Evolutionary conservation across 2,329 filamentous ascomycete species (phyloP).

Genomic region (Ophiocordyceps australis): DNA sequence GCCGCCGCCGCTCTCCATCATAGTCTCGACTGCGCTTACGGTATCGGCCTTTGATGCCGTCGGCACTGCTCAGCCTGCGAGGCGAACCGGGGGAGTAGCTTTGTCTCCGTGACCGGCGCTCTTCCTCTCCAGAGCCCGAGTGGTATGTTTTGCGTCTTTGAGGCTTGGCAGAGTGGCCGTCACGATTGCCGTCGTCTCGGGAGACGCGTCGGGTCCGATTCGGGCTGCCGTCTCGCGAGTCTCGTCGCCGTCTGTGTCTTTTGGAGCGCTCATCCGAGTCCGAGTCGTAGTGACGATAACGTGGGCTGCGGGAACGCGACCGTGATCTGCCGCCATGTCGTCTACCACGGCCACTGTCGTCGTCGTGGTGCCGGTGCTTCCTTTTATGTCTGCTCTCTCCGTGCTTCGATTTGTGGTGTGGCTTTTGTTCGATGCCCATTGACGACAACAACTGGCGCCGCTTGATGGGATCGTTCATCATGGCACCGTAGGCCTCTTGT

Average conservation of each 20-base stretch:
- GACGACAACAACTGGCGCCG: slow-evolving; percentile 47
- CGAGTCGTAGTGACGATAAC: slow-evolving; percentile 3
- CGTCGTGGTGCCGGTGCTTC: slow-evolving; percentile 18
- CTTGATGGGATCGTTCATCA: slow-evolving; percentile 62
- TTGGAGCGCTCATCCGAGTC: slow-evolving; percentile 3
- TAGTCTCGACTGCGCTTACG: slow-evolving; percentile 1
- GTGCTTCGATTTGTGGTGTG: slow-evolving; percentile 15
- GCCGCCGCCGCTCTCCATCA: background rate
- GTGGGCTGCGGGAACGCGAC: too few relatives aligned
- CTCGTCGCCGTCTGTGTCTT: slow-evolving; percentile 11
- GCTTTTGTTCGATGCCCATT: slow-evolving; percentile 36
- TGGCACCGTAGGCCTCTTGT: slow-evolving; percentile 59
- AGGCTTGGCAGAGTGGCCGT: slow-evolving; percentile 2
- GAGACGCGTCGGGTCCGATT: slow-evolving; percentile 11
- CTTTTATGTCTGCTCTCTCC: slow-evolving; percentile 18
- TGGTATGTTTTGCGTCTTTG: slow-evolving; percentile 8
- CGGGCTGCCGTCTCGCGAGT: slow-evolving; percentile 26
- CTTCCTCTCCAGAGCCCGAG: slow-evolving; percentile 5
- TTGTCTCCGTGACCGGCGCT: too few relatives aligned
- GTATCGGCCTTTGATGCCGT: slow-evolving; percentile 3
- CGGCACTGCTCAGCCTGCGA: too few relatives aligned
- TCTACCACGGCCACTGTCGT: slow-evolving; percentile 7
- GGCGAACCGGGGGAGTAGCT: too few relatives aligned
- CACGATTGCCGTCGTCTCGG: slow-evolving; percentile 6
- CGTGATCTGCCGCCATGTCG: slow-evolving; percentile 13